phyloP scores from a whole-genome alignment of 352 stramenopile genomes.

The Globisporangium paroecandrum region DNA sequence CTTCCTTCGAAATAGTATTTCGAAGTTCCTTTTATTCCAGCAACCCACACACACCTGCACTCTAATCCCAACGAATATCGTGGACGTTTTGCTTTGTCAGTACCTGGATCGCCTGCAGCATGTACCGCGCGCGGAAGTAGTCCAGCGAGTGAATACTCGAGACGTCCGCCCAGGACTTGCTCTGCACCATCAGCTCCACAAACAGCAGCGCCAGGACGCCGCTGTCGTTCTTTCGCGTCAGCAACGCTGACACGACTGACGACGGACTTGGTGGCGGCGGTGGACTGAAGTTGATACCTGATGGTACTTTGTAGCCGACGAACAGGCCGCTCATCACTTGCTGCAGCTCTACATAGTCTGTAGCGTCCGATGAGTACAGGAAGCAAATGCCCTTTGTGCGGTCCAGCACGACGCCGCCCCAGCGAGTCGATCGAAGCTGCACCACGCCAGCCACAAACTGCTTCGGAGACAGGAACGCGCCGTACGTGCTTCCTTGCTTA shows the following conservation, averaged over 20 bases:
- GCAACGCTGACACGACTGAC: neutral
- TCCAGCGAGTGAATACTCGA: neutral
- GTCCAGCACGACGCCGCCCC: conserved; percentile 9
- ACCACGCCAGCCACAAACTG: neutral
- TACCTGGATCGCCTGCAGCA: conserved; percentile 15
- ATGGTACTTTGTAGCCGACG: neutral
- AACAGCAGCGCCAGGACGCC: conserved; percentile 15
- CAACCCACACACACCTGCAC: neutral
- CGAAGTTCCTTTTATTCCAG: neutral
- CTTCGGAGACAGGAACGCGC: conserved; percentile 12
- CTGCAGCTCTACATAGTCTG: conserved; percentile 1
- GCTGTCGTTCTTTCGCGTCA: conserved; percentile 4
- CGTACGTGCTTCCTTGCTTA: neutral
- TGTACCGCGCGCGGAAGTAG: conserved; percentile 16
- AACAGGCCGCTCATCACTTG: neutral
- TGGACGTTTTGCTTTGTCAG: conserved; percentile 11
- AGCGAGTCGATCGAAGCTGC: conserved; percentile 9
- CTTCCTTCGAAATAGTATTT: neutral
- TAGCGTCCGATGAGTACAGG: neutral
- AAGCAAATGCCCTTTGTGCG: conserved; percentile 1
- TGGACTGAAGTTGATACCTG: neutral
- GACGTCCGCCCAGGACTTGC: conserved; percentile 8
- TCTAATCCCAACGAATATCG: neutral
- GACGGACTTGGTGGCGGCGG: neutral
- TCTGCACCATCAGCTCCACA: conserved; percentile 7